Conservation (phyloP, 1,284 basidiomycete genomes). For the Moniliella sp. region DNA sequence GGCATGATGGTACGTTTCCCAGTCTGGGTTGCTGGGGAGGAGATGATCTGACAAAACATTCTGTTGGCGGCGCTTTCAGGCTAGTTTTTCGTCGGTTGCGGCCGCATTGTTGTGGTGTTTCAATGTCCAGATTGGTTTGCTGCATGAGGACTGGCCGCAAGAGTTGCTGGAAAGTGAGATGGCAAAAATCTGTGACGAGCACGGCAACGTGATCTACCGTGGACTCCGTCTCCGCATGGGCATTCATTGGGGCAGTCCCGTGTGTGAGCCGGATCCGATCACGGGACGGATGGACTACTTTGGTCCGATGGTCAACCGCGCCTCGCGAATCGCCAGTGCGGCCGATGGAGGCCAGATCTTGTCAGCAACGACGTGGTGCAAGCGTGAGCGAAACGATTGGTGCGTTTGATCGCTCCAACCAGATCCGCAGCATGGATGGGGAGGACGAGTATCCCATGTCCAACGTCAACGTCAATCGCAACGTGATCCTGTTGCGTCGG, state of each 20-base stretch:
- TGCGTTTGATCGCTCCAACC: slow-evolving; percentile 9
- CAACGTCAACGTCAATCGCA: slow-evolving; percentile 32
- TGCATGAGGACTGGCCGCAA: slow-evolving; percentile 69
- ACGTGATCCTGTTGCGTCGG: slow-evolving; percentile 49
- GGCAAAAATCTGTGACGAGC: slow-evolving; percentile 52
- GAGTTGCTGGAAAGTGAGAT: slow-evolving; percentile 84
- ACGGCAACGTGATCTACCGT: slow-evolving; percentile 55
- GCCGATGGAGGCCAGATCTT: slow-evolving; percentile 84
- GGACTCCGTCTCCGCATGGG: slow-evolving; percentile 93
- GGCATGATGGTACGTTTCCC: slow-evolving; percentile 98
- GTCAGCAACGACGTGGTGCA: slow-evolving; percentile 57
- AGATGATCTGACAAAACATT: no score
- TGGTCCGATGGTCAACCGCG: slow-evolving; percentile 38
- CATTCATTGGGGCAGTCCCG: slow-evolving; percentile 72
- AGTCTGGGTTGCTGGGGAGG: no score
- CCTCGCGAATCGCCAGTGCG: slow-evolving; percentile 60
- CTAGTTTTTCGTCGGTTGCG: slow-evolving; percentile 67
- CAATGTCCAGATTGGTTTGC: slow-evolving; percentile 62
- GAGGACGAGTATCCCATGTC: slow-evolving; percentile 30
- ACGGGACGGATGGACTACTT: slow-evolving; percentile 73
- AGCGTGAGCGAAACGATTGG: slow-evolving; percentile 20
- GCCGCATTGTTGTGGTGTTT: slow-evolving; percentile 79
- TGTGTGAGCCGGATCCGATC: slow-evolving; percentile 79
- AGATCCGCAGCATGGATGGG: slow-evolving; percentile 9
- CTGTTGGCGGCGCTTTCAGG: no score